Base-by-base conservation (phyloP, 2,329 filamentous ascomycete genomes). In the Onygena corvina region DNA sequence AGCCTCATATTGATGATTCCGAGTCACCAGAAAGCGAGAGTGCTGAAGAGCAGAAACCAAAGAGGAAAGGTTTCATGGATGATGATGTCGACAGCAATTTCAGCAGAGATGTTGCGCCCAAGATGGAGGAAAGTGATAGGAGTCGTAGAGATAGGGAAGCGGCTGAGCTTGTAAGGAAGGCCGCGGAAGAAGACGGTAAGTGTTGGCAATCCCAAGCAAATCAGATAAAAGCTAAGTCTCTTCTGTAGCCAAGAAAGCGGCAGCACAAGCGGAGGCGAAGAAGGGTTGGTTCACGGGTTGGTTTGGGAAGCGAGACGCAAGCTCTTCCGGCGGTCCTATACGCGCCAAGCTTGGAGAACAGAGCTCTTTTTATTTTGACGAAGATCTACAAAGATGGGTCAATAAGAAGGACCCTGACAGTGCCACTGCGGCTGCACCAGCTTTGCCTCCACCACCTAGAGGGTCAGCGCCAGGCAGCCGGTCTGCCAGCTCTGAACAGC, bases 331-430 rank as follows among this genome's bases (percentile, higher is more conserved):
- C 20, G 68, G 65, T 23, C 79, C 89, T n/a, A 86, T 95, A 64
- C 81, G 79, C 58, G 92, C 93, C 54, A 98, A 98, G 61, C 77
- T 98, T 6, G 93, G 54, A 90, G 93, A 98, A 66, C 80, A 92
- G 61, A 94, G 80, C 65, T 87, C 81, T 40, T 95, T 98, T 66
- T 83, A 90, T 57, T 98, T 92, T 60, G 92, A 98, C 61, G 84
- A 88, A 2, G 86, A 95, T n/a, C 76, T 94, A 47, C 93, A 94
- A 72, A 88, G 92, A 64, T 98, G 93, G 93, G 76, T 98, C 64
- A 96, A 98, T 72, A 95, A 95, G 73, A 95, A 94, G 64, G 79
- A 80, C 8, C 82, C 82, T 9, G 71, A 71, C 11, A 76, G 78
- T 5, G 81, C 84, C 49, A 77, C 76, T 25, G 63, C 73, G 20